Evolutionary conservation across 2,329 filamentous ascomycete genomes (phyloP).

Genomic region (Sclerotinia trifoliorum): DNA sequence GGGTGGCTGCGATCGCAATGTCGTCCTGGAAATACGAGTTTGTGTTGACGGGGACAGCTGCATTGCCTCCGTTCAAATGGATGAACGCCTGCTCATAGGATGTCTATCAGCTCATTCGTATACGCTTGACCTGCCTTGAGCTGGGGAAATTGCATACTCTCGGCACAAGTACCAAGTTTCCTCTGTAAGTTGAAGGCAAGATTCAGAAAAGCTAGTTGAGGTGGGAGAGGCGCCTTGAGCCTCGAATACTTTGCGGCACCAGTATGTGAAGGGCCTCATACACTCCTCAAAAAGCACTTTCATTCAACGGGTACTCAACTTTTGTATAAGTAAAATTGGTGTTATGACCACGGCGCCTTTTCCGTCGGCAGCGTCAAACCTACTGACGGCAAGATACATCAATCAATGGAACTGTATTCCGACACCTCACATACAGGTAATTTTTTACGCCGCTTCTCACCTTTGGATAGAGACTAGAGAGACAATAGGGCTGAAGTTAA

Average conservation of each 20-base stretch:
- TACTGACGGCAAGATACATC: not conserved
- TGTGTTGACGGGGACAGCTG: not conserved
- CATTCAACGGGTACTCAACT: too few species aligned
- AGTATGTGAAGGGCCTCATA: not conserved
- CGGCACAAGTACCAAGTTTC: not conserved
- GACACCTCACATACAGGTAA: not conserved
- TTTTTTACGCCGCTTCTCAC: not conserved
- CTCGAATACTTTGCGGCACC: too few species aligned
- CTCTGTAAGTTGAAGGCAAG: not conserved
- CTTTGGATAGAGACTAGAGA: not conserved
- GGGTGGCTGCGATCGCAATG: not conserved
- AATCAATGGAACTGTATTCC: not conserved
- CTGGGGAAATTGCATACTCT: not conserved
- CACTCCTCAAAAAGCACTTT: rapidly evolving
- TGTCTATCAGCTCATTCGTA: too few species aligned
- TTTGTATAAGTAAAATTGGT: not conserved
- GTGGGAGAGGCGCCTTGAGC: too few species aligned
- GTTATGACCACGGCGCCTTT: not conserved
- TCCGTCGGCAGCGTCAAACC: too few species aligned
- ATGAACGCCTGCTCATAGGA: not conserved
- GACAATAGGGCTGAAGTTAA: not conserved
- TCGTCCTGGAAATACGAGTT: not conserved
- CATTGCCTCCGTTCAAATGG: not conserved
- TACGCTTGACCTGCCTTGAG: not conserved
- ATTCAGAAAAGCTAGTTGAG: not conserved